Evolutionary conservation across 176 grass and related monocot genomes (phyloP).

Genomic region (Rhipidocladum racemiflorum): DNA sequence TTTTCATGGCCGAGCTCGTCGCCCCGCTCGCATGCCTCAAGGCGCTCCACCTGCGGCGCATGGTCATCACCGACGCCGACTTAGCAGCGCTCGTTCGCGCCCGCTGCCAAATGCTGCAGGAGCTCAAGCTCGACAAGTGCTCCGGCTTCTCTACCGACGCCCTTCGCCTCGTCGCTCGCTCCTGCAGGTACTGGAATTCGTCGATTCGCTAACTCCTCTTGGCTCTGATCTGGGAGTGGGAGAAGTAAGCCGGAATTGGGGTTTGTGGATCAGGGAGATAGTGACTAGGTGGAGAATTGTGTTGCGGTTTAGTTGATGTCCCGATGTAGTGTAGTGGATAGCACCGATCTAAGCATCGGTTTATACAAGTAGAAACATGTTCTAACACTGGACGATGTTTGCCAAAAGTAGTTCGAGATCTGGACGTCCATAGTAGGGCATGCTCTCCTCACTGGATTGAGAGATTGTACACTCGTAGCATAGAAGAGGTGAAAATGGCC

Average conservation of each 20-base stretch:
- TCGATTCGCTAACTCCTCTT: background rate
- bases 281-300: background rate
- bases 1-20: conserved; percentile 46
- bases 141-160: conserved; percentile 83
- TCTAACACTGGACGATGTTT: background rate
- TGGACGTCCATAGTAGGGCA: background rate
- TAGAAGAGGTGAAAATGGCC: background rate
- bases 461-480: background rate
- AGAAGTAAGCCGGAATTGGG: background rate
- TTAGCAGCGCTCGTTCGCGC: conserved; percentile 51
- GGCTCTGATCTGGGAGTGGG: conserved; percentile 6
- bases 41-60: conserved; percentile 70
- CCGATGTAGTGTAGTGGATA: background rate
- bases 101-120: conserved; percentile 67
- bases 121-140: conserved; percentile 88
- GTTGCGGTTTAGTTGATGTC: conserved; percentile 4
- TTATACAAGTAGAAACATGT: conserved; percentile 18
- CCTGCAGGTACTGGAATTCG: conserved; percentile 58
- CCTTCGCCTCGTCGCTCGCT: conserved; percentile 57
- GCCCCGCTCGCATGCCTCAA: conserved; percentile 71
- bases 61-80: conserved; percentile 77
- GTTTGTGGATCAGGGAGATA: background rate
- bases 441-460: background rate
- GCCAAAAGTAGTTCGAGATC: conserved; percentile 23
- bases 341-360: background rate